Base-by-base conservation (phyloP, 306 rosid species). In the Parietaria judaica region DNA sequence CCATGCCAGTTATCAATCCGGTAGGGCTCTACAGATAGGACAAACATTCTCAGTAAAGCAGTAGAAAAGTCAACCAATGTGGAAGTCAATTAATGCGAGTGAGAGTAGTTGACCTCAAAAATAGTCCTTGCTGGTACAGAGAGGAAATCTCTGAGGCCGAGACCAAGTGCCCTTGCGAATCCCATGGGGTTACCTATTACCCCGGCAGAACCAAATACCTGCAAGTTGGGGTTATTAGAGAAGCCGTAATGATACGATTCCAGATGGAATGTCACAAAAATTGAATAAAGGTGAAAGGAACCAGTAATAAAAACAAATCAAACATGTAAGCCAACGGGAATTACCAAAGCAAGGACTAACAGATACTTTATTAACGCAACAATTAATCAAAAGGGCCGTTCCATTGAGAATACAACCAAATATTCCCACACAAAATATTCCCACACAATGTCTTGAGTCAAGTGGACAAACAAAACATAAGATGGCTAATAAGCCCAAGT, bases 141-240 rank as follows among this genome's bases (percentile, higher is more conserved):
- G 63, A 91, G 72, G 81, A 91, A 91, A 71, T 91, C 96, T 76
- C 81, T 83, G 48, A 91, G 82, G 54, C 98, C 96, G 63, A 81
- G 85, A 65, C 96, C 95, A 74, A 91, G 64, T 72, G 89, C 86
- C 81, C 98, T 75, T 44, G 95, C 98, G 80, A 91, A 91, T 61
- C 96, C 95, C 92, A 91, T 79, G 65, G 98, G 96, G 79, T 88
- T 92, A 66, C 98, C 98, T 75, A 92, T 88, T 47, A 91, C 95
- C 80, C 98, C 98, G 51, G 98, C 96, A 52, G 96, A 92, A 65
- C 98, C 98, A 69, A 92, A 84, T 72, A 88, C 80, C 98, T 92
- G 77, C 74, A 77, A 11, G 43, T 67, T 76, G 49, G 66, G 72
- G 61, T 66, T 51, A 65, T 64, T 59, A 57, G 41, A 43, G 46